These are phyloP conservation scores for Tetradesmus lagerheimii DNA, from an alignment of 139 green algal species.

Conservation along the genomic window DNA sequence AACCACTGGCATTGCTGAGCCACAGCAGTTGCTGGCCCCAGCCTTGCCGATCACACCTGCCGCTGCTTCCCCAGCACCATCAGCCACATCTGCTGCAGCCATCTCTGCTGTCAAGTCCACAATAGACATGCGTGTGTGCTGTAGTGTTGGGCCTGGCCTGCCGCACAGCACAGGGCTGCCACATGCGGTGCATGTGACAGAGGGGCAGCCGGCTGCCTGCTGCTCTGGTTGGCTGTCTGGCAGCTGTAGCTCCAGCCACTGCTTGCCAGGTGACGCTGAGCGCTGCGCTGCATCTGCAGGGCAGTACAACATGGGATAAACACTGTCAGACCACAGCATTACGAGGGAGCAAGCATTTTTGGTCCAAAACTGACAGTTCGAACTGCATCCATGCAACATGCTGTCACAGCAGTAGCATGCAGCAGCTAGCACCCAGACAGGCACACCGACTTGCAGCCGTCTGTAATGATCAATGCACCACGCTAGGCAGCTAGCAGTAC, in stretches of 20 bases:
- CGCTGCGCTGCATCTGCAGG: not conserved
- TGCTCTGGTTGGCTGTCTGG: not conserved
- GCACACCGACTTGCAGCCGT: no score
- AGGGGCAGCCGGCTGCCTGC: not conserved
- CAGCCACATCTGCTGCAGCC: not conserved
- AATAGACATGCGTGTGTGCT: not conserved
- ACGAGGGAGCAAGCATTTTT: no score
- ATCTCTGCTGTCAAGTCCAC: not conserved
- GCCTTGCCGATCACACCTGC: not conserved
- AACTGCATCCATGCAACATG: no score
- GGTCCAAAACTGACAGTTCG: no score
- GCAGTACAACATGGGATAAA: no score
- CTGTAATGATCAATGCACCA: no score
- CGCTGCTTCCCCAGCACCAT: not conserved
- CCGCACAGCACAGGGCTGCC: not conserved
- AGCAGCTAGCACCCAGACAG: no score
- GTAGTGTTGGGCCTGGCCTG: not conserved
- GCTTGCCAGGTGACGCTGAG: not conserved
- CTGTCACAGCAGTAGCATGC: no score
- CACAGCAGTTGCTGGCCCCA: not conserved
- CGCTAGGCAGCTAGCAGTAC: no score
- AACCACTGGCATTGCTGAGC: not conserved
- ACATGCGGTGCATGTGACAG: not conserved
- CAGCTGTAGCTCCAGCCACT: not conserved
- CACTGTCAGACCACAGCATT: no score